Evolutionary conservation across 345 rosid genomes (phyloP), one percentile per base, ranked within the genome.

Genomic region (Lepidium aucheri): DNA sequence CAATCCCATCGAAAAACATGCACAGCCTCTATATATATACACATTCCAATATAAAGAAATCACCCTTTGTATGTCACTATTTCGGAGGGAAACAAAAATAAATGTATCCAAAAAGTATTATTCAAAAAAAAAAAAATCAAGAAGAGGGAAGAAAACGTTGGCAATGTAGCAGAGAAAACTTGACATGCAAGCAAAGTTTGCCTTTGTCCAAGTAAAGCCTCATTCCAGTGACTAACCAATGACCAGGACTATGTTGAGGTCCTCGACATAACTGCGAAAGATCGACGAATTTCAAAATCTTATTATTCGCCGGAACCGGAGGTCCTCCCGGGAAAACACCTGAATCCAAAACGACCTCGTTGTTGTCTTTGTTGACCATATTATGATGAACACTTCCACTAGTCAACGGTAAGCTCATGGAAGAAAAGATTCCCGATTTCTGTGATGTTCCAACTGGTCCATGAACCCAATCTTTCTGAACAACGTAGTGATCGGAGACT

Each of bases 141-240:
- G 68, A 60, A 52, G 58, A 45, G 24, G 16, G 39, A 42, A 41
- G 22, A 45, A 67, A 52, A 63, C 77, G 76, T 56, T 72, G 76
- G 40, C 69, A 64, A 60, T 74, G 77, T 44, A 90, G 53, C 44
- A 94, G 72, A 26, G 96, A 80, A 70, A 94, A 94, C 80, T 90
- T 90, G 33, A 85, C 97, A 15, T 81, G 89, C 36, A 90, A 49
- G 64, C 87, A 77, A 16, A 90, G 84, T 77, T 90, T 94, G 12
- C 97, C 96, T 58, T 74, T 85, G 24, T 88, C 92, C 74, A 86
- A 39, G 8, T 86, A 78, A 51, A 94, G 76, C 79, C 77, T 78
- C 44, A 88, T 92, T 34, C 93, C 97, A 3, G 92, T 90, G 12
- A 86, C 89, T 44, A 90, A 63, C 99, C 99, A 94, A 68, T 94